Base-by-base conservation (phyloP, 139 green algal species). In the Chlorella sp. region DNA sequence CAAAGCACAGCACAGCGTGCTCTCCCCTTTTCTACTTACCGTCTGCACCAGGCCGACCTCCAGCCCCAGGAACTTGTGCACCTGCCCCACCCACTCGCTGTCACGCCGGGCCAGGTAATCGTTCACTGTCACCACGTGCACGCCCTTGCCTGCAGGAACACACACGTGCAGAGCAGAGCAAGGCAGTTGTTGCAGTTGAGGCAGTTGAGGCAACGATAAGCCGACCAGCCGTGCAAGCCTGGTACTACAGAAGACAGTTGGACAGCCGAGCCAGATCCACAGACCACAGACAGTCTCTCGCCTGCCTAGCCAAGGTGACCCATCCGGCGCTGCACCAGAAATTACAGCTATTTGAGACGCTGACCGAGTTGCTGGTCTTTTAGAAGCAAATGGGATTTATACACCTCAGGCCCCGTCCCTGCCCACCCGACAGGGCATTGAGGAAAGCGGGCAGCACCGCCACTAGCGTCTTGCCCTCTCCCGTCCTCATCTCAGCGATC, bases 101-200 rank as follows among this genome's bases (percentile, higher is more conserved):
- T 99, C 98, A 82, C 98, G 94, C 39, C 96, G 88, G 11, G 98
- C 98, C 57, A 99, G 95, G 95, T 99, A 99, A 92, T 99, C 98
- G 90, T 99, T 99, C 60, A 99, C 98, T 15, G 98, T 99, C 68
- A 99, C 98, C 30, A 99, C 97, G 91, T 99, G 98, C 83, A 99
- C 98, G 42, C 98, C 97, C 92, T 97, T 96, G 84, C 96, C 95
- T 85, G 87, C 79, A 22, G 3, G 30, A 11, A 30, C 7, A 88
- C 26, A 0, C 3, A 0, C 32, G 9, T 36, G 69, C 21, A 24
- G 77, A 12, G 26, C 18, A 7, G 76, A 5, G 3, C 76, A 60
- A n/a, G 37, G 0, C 36, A 11, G n/a, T n/a, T 37, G 76, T 1
- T 76, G 68, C 68, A 32, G 34, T 16, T 1, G 36, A 16, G 5